Base-by-base conservation (phyloP, 2,329 filamentous ascomycete genomes). In the Colletotrichum abscissum region DNA sequence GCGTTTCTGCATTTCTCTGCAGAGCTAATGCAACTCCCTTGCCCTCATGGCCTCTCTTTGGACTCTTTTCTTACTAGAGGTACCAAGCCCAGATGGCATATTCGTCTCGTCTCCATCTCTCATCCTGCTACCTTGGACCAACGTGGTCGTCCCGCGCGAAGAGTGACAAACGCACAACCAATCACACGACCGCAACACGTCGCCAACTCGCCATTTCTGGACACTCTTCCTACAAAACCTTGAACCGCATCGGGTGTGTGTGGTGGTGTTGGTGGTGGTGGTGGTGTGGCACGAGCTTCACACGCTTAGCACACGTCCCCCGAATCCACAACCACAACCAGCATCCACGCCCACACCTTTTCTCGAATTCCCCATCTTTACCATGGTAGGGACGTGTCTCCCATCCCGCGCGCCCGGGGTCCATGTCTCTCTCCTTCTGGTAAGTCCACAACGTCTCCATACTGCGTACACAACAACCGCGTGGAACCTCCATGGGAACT, bases 201-300 rank as follows among this genome's bases (percentile, higher is more conserved):
- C 52, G 49, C 52, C 67, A 46, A 52, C 67, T 56, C 54, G 54
- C 70, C 69, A 22, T 11, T 63, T 71, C 35, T 57, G 63, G 42
- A 49, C 19, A 49, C 19, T 22, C 42, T 49, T 49, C 42, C 42
- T 65, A 67, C 49, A 69, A 38, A 38, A 58, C 63, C 60, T 16
- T 24, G 28, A 30, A 52, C 28, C 67, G n/a, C 52, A 65, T 69
- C 58, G 56, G 16, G 30, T 42, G 26, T 5, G n/a, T 19, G 52
- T 49, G 28, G 55, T 54, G 11, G 65, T 57, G 30, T 9, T 30
- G 30, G 30, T 42, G 14, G 14, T 42, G 14, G 14, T 42, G 35
- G 35, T 42, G 35, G 38, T 42, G 38, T 49, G 42, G 42, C 42
- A 22, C 42, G 19, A 49, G 42, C 42, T 49, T 49, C 22, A 49